Percentiles rank a stretch among this genome's conserved stretches.
Evolutionary conservation across 2,329 filamentous ascomycete genomes (phyloP).

Genomic region (Camillea tinctor): DNA sequence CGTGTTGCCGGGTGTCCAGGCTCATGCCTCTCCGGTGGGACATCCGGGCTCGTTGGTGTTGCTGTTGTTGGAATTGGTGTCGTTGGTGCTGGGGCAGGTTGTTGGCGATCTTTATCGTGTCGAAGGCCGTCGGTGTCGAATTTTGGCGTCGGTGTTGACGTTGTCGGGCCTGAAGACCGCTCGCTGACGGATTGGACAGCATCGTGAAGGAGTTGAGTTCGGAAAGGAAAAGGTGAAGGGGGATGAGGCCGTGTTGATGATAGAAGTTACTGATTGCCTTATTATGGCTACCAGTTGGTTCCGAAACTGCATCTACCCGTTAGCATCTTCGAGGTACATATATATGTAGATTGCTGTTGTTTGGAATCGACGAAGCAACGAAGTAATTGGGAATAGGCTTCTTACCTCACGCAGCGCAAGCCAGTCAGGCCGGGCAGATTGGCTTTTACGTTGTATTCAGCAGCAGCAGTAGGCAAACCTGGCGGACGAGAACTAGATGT

Average conservation of each 20-base stretch:
- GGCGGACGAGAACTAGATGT: constrained; percentile 32
- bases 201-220: constrained; percentile 73
- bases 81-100: constrained; percentile 57
- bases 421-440: constrained; percentile 37
- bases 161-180: constrained; percentile 71
- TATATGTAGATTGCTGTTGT: neutral
- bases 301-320: constrained; percentile 41
- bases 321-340: neutral
- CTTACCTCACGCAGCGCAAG: constrained; percentile 39
- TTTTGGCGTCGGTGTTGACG: constrained; percentile 82
- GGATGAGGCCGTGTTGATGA: constrained; percentile 41
- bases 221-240: constrained; percentile 51
- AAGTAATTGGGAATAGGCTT: constrained; percentile 23
- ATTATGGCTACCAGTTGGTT: constrained; percentile 38
- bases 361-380: neutral
- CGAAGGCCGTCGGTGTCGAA: constrained; percentile 78
- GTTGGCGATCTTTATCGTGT: constrained; percentile 67
- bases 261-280: constrained; percentile 40
- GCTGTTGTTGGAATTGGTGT: constrained; percentile 34
- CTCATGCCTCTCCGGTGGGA: constrained; percentile 81
- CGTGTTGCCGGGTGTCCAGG: constrained; percentile 68
- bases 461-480: constrained; percentile 34
- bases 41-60: constrained; percentile 33
- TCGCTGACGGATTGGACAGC: constrained; percentile 70
- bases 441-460: constrained; percentile 30